Percentiles rank a stretch among this genome's conserved stretches.
These are phyloP conservation scores for Cordyceps militaris DNA, from an alignment of 2,329 filamentous ascomycete genomes.

Conservation along the genomic window DNA sequence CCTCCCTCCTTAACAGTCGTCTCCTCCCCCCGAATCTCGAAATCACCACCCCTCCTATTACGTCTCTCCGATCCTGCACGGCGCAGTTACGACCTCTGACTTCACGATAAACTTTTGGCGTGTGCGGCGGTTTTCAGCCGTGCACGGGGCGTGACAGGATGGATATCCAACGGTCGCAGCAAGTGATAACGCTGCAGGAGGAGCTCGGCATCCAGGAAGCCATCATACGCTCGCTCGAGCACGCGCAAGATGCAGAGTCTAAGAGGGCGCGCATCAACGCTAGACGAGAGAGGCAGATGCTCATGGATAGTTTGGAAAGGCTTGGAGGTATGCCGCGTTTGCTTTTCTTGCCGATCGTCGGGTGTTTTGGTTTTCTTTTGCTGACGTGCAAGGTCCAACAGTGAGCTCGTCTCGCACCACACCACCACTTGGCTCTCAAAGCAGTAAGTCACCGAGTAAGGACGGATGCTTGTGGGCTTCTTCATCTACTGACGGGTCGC, in stretches of 20 bases:
- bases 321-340: not conserved
- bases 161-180: slow-evolving; percentile 15
- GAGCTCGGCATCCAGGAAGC: slow-evolving; percentile 37
- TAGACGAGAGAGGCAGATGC: not conserved
- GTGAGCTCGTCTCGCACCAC: not conserved
- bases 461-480: not conserved
- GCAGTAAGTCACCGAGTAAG: not conserved
- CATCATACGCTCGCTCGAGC: slow-evolving; percentile 35
- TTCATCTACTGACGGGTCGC: not conserved
- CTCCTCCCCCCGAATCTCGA: too few relatives aligned
- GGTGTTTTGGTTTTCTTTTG: not conserved
- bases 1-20: too few relatives aligned
- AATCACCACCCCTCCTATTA: too few relatives aligned
- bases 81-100: too few relatives aligned
- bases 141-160: slow-evolving; percentile 14
- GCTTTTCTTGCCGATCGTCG: too few relatives aligned
- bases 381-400: not conserved
- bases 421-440: not conserved
- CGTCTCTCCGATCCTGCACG: too few relatives aligned
- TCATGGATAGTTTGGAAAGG: not conserved
- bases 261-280: not conserved
- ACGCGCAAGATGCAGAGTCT: slow-evolving; percentile 9
- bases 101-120: too few relatives aligned
- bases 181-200: slow-evolving; percentile 26
- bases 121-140: not conserved